Conservation (phyloP, 208 protist species). For the Tritrichomonas foetus region DNA sequence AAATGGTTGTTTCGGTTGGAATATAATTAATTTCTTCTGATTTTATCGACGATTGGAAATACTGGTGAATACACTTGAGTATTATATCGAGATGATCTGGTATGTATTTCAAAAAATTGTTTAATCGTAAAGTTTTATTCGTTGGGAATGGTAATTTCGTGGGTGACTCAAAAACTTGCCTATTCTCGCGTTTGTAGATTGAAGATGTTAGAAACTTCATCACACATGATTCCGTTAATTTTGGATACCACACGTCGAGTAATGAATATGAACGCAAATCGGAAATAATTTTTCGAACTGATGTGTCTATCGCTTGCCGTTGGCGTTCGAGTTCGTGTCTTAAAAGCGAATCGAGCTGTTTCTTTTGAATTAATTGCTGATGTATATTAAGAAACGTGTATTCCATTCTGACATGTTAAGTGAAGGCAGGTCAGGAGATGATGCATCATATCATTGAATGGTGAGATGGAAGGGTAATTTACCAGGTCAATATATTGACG, state of each 20-base stretch:
- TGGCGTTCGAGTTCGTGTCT: not conserved
- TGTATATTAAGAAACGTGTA: not conserved
- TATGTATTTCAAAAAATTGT: not conserved
- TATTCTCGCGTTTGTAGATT: not conserved
- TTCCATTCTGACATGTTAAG: too few species aligned
- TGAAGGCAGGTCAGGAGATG: too few species aligned
- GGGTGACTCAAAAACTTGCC: not conserved
- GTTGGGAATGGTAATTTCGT: not conserved
- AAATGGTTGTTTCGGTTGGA: not conserved
- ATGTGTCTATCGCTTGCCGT: not conserved
- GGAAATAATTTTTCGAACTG: not conserved
- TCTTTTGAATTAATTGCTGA: not conserved
- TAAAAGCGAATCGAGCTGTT: not conserved
- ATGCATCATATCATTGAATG: too few species aligned
- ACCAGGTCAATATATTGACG: too few species aligned
- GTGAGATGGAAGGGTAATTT: too few species aligned
- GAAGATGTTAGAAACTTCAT: not conserved
- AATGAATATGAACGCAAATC: not conserved
- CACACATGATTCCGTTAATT: not conserved
- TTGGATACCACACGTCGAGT: constrained; percentile 29
- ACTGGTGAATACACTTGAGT: not conserved
- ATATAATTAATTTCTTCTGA: not conserved
- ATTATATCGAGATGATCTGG: not conserved
- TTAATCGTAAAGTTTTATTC: not conserved
- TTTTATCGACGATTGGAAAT: not conserved